Conservation (phyloP, 495 filamentous ascomycete species). For the Cercophora scortea region DNA sequence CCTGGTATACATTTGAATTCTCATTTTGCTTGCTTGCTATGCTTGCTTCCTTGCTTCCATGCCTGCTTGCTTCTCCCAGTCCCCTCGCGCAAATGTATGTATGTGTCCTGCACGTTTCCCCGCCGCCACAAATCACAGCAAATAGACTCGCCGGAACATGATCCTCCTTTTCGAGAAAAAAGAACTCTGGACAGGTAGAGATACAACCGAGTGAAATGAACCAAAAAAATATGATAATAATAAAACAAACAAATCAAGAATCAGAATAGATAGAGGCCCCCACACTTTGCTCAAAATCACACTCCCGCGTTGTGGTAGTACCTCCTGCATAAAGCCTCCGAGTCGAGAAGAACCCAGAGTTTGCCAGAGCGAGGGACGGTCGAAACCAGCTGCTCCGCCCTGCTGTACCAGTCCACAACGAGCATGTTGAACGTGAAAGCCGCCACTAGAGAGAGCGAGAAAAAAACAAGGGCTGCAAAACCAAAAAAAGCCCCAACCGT, state of each 20-base stretch:
- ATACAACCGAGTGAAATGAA: neutral
- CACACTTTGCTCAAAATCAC: too few species aligned
- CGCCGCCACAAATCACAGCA: neutral
- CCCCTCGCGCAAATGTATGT: neutral
- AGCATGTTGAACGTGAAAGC: neutral
- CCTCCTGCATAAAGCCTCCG: neutral
- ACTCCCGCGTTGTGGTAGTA: too few species aligned
- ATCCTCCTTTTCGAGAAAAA: neutral
- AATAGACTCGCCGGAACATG: too few species aligned
- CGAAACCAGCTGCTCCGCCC: neutral
- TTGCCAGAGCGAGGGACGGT: neutral
- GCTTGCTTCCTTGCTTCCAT: conserved; percentile 1
- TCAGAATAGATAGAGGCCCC: too few species aligned
- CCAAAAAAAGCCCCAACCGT: too few species aligned
- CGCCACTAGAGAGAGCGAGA: too few species aligned
- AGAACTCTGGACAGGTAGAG: neutral
- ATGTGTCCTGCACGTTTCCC: neutral
- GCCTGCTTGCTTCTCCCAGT: neutral
- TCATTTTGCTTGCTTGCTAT: neutral
- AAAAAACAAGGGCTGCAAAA: too few species aligned
- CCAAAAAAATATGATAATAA: neutral
- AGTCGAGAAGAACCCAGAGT: neutral
- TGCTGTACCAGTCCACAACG: neutral
- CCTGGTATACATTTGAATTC: neutral
- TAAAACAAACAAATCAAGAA: too few species aligned